These are phyloP conservation scores for Cucumis hystrix DNA, from an alignment of 306 rosid genomes.

Conservation along the genomic window DNA sequence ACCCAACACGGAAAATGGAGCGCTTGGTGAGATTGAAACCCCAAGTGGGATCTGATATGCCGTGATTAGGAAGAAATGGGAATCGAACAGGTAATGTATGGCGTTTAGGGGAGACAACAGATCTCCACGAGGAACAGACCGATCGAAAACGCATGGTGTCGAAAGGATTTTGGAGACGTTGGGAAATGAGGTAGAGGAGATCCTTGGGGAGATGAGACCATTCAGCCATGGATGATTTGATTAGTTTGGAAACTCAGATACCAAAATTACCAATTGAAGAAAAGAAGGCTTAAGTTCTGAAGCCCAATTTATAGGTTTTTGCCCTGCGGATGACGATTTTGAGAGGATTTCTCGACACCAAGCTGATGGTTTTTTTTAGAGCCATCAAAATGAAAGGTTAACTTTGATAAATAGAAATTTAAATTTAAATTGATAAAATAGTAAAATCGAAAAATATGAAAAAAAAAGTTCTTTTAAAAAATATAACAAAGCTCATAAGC, in stretches of 20 bases:
- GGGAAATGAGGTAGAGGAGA: constrained; percentile 30
- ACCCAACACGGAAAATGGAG: constrained; percentile 17
- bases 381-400: too few species aligned
- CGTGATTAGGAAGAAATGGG: constrained; percentile 37
- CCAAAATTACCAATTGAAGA: neutral
- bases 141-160: constrained; percentile 44
- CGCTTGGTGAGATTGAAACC: constrained; percentile 43
- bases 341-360: too few species aligned
- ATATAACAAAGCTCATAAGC: too few species aligned
- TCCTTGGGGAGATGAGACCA: constrained; percentile 55
- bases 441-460: too few species aligned
- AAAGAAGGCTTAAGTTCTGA: neutral
- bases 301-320: neutral
- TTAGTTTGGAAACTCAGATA: neutral
- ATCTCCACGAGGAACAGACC: constrained; percentile 54
- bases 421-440: too few species aligned
- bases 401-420: too few species aligned
- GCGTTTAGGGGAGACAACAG: constrained; percentile 20
- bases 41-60: constrained; percentile 19
- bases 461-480: too few species aligned
- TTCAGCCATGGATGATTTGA: constrained; percentile 25
- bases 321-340: too few species aligned
- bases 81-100: constrained; percentile 19
- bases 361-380: too few species aligned
- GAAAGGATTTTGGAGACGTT: constrained; percentile 24